Evolutionary conservation across 2,329 filamentous ascomycete genomes (phyloP).

Genomic region (Xylaria sp.): DNA sequence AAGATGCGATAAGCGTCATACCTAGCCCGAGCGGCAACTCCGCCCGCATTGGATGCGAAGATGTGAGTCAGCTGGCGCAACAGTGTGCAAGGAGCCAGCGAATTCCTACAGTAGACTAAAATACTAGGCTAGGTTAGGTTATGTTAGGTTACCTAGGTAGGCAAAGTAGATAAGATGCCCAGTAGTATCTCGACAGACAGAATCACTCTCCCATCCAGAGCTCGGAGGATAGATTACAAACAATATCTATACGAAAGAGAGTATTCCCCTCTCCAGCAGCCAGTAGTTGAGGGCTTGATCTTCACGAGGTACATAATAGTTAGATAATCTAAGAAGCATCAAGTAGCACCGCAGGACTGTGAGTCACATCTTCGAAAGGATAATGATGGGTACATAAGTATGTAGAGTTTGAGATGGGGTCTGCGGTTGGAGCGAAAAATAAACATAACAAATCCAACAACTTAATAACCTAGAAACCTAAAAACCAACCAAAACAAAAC

Average conservation of each 20-base stretch:
- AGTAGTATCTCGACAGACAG: not conserved
- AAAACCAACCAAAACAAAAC: not conserved
- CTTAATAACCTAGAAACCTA: not conserved
- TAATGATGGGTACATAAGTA: conserved; percentile 1
- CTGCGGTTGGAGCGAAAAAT: not conserved
- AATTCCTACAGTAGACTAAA: not conserved
- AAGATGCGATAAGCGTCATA: conserved; percentile 30
- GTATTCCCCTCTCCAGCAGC: not conserved
- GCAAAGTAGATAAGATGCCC: too few relatives aligned
- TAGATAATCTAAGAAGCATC: not conserved
- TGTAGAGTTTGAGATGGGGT: not conserved
- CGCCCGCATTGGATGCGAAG: not conserved
- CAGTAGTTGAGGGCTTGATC: too few relatives aligned
- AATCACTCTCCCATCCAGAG: too few relatives aligned
- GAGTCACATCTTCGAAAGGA: too few relatives aligned
- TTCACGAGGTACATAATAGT: too few relatives aligned
- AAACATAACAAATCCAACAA: not conserved
- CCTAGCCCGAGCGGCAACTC: not conserved
- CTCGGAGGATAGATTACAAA: too few relatives aligned
- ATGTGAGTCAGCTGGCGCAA: conserved; percentile 17
- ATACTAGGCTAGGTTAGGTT: too few relatives aligned
- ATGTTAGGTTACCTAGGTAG: too few relatives aligned
- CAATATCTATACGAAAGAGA: too few relatives aligned
- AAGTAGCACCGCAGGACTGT: not conserved
- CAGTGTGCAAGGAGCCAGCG: not conserved